Evolutionary conservation across 495 filamentous ascomycete species (phyloP), one percentile per base, ranked within the genome.

Genomic region (Tuber borchii): DNA sequence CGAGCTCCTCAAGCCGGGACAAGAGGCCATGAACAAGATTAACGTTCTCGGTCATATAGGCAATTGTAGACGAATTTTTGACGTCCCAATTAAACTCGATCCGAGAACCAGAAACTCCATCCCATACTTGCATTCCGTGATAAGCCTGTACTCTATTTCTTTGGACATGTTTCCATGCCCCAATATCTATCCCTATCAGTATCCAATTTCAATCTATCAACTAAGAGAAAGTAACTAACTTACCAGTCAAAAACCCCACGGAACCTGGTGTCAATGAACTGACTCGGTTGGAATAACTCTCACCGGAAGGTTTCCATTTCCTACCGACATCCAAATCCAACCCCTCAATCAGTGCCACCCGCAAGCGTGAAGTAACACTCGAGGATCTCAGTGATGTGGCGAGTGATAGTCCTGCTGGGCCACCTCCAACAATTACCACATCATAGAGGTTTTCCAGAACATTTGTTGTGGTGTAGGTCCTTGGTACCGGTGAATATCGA

Each of bases 91-190:
- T 92, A 84, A 99, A 99, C 74, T 92, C 90, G 83, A 99, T 97
- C 70, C 90, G 88, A 51, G 94, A 91, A 73, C 89, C 92, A 22
- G 92, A 91, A 73, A 97, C 90, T 73, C 95, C 95, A 84, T 99
- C 95, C 95, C 95, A 99, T 16, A 99, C 95, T 80, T 89, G 86
- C 95, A 99, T 99, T 76, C 93, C 91, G 68, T 95, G 89, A 83
- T 97, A 99, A 2, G 88, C 86, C 84, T 97, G 94, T 20, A 94
- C 88, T n/a, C 96, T 88, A 4, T 87, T 84, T 14, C 82, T 81
- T 73, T 91, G 86, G 42, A 97, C 82, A 80, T 94, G 89, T n/a
- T 86, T 84, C 95, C 95, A 99, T 12, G 92, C 95, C 31, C 94
- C 95, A 73, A 95, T 94, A n/a, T 81, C 75, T 20, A 2, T 14